Evolutionary conservation across 2,329 filamentous ascomycete genomes (phyloP), one percentile per base, ranked within the genome.

Genomic region (Fusarium falciforme): DNA sequence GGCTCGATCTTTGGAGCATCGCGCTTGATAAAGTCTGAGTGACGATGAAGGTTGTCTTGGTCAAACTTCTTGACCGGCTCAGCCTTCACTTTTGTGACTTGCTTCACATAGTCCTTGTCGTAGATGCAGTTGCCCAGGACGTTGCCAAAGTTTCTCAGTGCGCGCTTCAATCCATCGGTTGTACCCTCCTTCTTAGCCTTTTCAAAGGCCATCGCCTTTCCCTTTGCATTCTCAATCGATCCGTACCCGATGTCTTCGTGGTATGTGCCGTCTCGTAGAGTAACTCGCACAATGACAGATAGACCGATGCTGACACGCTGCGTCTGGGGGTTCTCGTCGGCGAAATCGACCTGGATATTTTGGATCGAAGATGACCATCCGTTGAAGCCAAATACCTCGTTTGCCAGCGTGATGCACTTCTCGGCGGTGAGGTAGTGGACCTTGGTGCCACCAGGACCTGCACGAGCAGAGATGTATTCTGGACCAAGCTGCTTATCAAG

Each of bases 111-210:
- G 70, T 96, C 92, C 83, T 98, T 97, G 85, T 99, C 96, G 83
- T 99, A 98, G 68, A 99, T 92, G 86, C 96, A 99, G 81, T 98
- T 99, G n/a, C 96, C 96, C 64, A 99, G 87, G 17, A 98, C 93
- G 78, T 98, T 98, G 68, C 96, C 96, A 83, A 99, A 99, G 73
- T 92, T 98, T 68, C 96, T 89, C 78, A 99, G 81, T 2, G 96
- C 91, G 75, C 96, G 89, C 84, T 99, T 99, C 80, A 99, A 81
- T 2, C 92, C 96, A 84, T 99, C 96, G 11, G 97, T 98, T 4
- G 95, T 97, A 9, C 94, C 97, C 85, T 98, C 95, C 82, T 99
- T 99, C 86, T 98, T 99, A 1, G 96, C 95, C 84, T 99, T 99
- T 82, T 99, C 96, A 79, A 98, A 99, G 0, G 96, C 96, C 61